phyloP scores from a whole-genome alignment of 257 asterid species.

The Primulina tabacum region DNA sequence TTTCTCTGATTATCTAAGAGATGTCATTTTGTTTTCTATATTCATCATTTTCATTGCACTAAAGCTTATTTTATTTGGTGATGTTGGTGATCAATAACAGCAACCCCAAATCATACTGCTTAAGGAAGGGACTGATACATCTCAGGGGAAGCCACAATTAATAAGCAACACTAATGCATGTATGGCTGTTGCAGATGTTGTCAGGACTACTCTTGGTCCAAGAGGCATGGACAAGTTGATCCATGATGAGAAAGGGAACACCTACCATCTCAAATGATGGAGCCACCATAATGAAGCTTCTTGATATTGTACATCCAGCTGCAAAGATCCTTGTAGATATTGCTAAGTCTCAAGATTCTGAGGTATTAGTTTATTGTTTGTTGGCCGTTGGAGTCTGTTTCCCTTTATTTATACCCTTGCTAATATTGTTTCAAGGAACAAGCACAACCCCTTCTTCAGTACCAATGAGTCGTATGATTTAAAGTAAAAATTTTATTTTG shows the following conservation, averaged over 20 bases:
- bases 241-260: constrained; percentile 94
- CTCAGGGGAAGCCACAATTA: constrained; percentile 95
- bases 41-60: not conserved
- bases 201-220: constrained; percentile 92
- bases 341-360: constrained; percentile 98
- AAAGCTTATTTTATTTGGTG: constrained; percentile 12
- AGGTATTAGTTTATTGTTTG: constrained; percentile 40
- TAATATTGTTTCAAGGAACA: not conserved
- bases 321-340: constrained; percentile 97
- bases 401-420: not conserved
- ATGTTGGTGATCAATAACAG: constrained; percentile 40
- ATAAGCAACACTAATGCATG: constrained; percentile 95
- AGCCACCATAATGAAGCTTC: constrained; percentile 98
- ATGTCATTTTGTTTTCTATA: not conserved
- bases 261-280: constrained; percentile 98
- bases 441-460: not conserved
- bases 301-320: constrained; percentile 95
- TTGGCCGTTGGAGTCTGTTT: not conserved
- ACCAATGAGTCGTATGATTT: too few relatives aligned
- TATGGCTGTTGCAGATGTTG: constrained; percentile 84
- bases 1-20: not conserved
- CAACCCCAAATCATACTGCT: constrained; percentile 98
- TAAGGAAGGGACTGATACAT: constrained; percentile 98
- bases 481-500: too few relatives aligned
- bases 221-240: constrained; percentile 99